Conservation (phyloP, 2,329 filamentous ascomycete genomes). For the Fusarium azukiicola region DNA sequence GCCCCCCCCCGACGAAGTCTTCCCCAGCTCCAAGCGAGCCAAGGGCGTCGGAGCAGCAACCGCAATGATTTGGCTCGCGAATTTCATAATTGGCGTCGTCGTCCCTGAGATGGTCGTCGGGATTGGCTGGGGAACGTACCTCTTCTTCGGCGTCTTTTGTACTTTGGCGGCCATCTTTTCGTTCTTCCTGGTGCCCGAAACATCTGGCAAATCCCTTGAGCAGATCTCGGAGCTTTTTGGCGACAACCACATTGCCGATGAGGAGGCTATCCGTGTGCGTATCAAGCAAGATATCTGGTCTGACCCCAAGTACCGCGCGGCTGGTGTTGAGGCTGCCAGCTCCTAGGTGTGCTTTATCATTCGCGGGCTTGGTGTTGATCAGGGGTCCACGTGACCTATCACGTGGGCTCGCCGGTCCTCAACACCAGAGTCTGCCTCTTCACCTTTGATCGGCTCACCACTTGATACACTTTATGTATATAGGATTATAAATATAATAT, state of each 20-base stretch:
- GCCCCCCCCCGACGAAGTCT: slow-evolving; percentile 62
- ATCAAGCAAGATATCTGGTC: slow-evolving; percentile 35
- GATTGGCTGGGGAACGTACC: slow-evolving; percentile 70
- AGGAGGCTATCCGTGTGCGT: slow-evolving; percentile 39
- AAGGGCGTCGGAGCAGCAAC: slow-evolving; percentile 62
- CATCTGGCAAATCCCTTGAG: slow-evolving; percentile 42
- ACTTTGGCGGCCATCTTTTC: slow-evolving; percentile 66
- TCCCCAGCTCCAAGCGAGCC: slow-evolving; percentile 58
- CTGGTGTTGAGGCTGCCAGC: neutral
- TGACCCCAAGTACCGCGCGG: slow-evolving; percentile 8
- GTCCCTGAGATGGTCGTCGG: slow-evolving; percentile 75
- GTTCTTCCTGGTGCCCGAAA: slow-evolving; percentile 49
- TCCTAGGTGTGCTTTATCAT: neutral
- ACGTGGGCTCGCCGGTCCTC: too few relatives aligned
- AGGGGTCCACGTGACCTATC: too few relatives aligned
- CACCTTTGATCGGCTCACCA: too few relatives aligned
- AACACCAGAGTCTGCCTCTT: too few relatives aligned
- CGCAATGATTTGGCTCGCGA: slow-evolving; percentile 60
- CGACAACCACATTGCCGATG: slow-evolving; percentile 28
- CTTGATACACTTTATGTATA: too few relatives aligned
- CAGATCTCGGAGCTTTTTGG: slow-evolving; percentile 48
- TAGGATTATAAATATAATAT: too few relatives aligned
- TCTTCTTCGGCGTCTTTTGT: slow-evolving; percentile 77
- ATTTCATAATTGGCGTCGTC: slow-evolving; percentile 69
- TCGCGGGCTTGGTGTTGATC: neutral